phyloP scores from a whole-genome alignment of 352 stramenopile genomes.

The Phytophthora hibernalis region DNA sequence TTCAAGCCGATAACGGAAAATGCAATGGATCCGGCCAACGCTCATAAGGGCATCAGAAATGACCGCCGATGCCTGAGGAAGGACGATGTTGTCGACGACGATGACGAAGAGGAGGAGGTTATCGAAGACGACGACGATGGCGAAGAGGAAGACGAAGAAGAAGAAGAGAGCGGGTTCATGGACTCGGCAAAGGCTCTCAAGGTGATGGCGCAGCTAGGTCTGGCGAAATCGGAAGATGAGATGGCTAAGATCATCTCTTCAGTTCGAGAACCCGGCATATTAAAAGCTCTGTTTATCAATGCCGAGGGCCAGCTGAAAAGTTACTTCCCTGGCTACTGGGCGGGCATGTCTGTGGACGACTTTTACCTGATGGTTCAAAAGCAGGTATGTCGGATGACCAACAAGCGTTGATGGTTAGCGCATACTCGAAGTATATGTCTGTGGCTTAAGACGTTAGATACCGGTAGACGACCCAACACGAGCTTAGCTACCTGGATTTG shows the following conservation, averaged over 20 bases:
- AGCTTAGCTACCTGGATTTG: too few species aligned
- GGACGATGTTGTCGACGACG: background rate
- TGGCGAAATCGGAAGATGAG: background rate
- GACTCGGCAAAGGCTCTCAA: background rate
- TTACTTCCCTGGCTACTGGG: background rate
- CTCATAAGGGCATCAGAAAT: background rate
- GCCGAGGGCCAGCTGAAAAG: background rate
- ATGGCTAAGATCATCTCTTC: background rate
- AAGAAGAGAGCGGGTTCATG: too few species aligned
- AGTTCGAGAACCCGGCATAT: background rate
- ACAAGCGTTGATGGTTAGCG: background rate
- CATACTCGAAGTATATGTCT: background rate
- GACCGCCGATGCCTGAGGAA: constrained; percentile 1
- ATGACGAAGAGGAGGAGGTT: background rate
- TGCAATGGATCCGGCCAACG: background rate
- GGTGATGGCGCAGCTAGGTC: background rate
- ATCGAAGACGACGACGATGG: background rate
- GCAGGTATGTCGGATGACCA: background rate
- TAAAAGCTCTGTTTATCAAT: background rate
- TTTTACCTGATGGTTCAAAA: background rate
- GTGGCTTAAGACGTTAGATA: too few species aligned
- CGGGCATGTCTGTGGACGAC: background rate
- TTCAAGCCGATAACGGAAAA: background rate
- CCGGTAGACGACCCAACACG: too few species aligned
- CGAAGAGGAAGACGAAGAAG: background rate